Evolutionary conservation across 345 rosid genomes (phyloP), one percentile per base, ranked within the genome.

Genomic region (Laguncularia racemosa): DNA sequence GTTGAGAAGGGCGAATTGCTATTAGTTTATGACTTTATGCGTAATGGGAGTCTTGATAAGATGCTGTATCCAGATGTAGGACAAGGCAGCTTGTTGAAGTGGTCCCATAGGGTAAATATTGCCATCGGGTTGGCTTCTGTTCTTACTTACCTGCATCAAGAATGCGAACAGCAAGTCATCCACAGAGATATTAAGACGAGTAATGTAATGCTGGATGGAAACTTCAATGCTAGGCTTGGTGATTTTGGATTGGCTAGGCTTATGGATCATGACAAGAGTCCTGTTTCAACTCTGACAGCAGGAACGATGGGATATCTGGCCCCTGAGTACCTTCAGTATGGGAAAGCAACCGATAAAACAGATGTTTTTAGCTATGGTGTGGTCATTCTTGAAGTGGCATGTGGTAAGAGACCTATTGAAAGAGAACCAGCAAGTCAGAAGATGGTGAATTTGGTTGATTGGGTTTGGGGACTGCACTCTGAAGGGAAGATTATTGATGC

Each of bases 261-360:
- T 10, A 89, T 84, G 70, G 99, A 93, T 64, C 99, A 87, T 12
- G 87, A 87, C 44, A 87, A 89, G 63, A 93, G 97, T 63, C 99
- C 97, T 0, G 86, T 89, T 48, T 87, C 97, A 0, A 93, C 99
- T 0, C 88, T 93, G 1, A 93, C 97, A 2, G 99, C 97, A 0
- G 97, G 99, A 56, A 87, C 97, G 0, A 87, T 93, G 97, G 99
- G 99, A 5, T 93, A 93, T 73, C 73, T 93, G 1, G 99, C 99
- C 53, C 97, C 99, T 10, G 97, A 93, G 79, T 93, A 93, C 71
- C 90, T 89, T 50, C 99, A 93, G 33, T 83, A 75, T 50, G 99
- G 99, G 4, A 89, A 78, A 57, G 99, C 92, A 12, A 93, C 96
- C 0, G 96, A 83, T 79, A 93, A 79, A 50, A 89, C 96, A 8